These are phyloP conservation scores for Arthroderma sp. DNA, from an alignment of 2,329 filamentous ascomycete species.

Conservation along the genomic window DNA sequence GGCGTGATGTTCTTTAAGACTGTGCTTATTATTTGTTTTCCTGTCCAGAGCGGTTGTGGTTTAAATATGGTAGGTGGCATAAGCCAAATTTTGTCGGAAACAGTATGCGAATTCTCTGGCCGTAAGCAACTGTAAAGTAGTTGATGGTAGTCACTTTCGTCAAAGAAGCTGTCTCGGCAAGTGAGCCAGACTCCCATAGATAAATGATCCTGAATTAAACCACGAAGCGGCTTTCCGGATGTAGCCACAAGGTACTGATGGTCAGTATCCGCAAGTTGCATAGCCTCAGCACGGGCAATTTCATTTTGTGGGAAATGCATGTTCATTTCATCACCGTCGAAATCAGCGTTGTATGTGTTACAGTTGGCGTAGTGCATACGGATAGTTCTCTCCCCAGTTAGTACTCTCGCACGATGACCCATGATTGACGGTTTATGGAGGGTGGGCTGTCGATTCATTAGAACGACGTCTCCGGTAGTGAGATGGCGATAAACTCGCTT, in stretches of 20 bases:
- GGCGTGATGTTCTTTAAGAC: constrained; percentile 88
- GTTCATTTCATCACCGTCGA: constrained; percentile 99
- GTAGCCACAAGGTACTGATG: constrained; percentile 94
- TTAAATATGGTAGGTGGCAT: constrained; percentile 72
- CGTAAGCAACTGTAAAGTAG: constrained; percentile 82
- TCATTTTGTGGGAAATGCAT: constrained; percentile 99
- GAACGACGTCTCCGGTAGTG: constrained; percentile 88
- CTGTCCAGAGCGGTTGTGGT: constrained; percentile 75
- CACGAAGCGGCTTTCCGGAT: constrained; percentile 81
- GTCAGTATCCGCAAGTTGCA: constrained; percentile 89
- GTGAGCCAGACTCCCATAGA: constrained; percentile 88
- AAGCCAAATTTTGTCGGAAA: constrained; percentile 67
- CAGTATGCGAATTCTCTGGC: constrained; percentile 80
- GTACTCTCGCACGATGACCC: constrained; percentile 84
- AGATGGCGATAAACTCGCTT: constrained; percentile 97
- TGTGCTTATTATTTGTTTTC: constrained; percentile 89
- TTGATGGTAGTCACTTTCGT: constrained; percentile 77
- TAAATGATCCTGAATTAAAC: constrained; percentile 96
- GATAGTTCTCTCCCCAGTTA: constrained; percentile 91
- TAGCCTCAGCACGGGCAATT: constrained; percentile 79
- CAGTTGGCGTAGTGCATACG: constrained; percentile 99
- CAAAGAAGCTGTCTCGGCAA: constrained; percentile 83
- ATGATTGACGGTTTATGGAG: constrained; percentile 98
- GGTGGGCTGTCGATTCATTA: constrained; percentile 98
- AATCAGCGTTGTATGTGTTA: constrained; percentile 98